Conservation (phyloP, 73 alveolate species). For the Blepharisma stoltei region DNA sequence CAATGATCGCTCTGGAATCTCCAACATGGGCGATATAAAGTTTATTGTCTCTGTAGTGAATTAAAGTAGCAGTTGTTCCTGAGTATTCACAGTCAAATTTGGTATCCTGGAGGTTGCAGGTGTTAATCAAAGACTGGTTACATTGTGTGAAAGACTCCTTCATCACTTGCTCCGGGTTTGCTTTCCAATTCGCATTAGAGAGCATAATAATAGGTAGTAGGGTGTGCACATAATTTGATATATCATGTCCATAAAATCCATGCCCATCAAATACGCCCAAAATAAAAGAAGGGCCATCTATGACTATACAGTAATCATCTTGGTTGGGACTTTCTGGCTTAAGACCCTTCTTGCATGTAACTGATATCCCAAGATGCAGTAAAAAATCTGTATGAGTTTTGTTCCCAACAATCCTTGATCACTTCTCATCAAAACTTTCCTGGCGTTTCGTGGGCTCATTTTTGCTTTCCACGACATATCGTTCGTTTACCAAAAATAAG, state of each 20-base stretch:
- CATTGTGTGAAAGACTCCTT: background rate
- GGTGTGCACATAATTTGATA: slow-evolving; percentile 55
- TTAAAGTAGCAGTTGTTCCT: slow-evolving; percentile 38
- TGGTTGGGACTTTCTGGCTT: slow-evolving; percentile 40
- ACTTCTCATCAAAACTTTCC: background rate
- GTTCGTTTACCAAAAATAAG: no score
- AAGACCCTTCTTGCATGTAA: slow-evolving; percentile 15
- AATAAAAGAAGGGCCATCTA: slow-evolving; percentile 44
- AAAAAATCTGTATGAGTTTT: background rate
- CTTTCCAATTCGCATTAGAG: slow-evolving; percentile 14
- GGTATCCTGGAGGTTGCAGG: background rate
- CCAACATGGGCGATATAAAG: slow-evolving; percentile 38
- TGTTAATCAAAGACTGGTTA: background rate
- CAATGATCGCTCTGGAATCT: slow-evolving; percentile 32
- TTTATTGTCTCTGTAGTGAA: background rate
- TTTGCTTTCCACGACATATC: no score
- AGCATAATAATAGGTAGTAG: slow-evolving; percentile 43
- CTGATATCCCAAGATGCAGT: background rate
- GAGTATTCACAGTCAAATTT: slow-evolving; percentile 28
- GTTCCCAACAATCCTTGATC: background rate
- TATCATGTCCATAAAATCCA: slow-evolving; percentile 71
- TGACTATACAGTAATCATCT: slow-evolving; percentile 50
- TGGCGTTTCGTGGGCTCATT: background rate
- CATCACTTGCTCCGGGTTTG: slow-evolving; percentile 25
- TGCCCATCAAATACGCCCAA: slow-evolving; percentile 79